Conservation (phyloP, 2,329 filamentous ascomycete genomes). For the Diaporthe aspalathi region DNA sequence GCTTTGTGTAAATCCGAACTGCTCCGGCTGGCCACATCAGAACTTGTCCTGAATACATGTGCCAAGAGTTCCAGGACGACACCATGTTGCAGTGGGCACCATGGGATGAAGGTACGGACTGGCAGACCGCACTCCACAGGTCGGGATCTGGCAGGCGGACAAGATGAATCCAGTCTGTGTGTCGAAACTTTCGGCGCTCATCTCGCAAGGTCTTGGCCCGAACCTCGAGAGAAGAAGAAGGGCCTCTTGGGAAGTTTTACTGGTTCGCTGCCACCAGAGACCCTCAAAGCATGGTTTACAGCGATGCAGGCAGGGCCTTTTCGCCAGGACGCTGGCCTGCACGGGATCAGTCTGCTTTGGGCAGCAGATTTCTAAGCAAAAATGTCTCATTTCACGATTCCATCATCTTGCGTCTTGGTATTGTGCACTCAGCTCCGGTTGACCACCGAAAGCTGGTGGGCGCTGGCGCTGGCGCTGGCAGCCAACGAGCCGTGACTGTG, state of each 20-base stretch:
- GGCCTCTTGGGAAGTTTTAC: background rate
- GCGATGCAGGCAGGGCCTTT: background rate
- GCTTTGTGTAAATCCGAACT: slow-evolving; percentile 1
- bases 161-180: slow-evolving; percentile 12
- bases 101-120: slow-evolving; percentile 26
- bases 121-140: slow-evolving; percentile 35
- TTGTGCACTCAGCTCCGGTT: background rate
- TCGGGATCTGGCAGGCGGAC: slow-evolving; percentile 15
- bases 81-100: slow-evolving; percentile 27
- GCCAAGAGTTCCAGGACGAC: slow-evolving; percentile 28
- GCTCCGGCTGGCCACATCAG: background rate
- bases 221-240: slow-evolving; percentile 8
- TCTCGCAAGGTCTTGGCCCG: slow-evolving; percentile 15
- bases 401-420: background rate
- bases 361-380: background rate
- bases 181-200: slow-evolving; percentile 22
- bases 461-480: background rate
- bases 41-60: slow-evolving; percentile 5
- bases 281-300: background rate
- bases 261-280: background rate
- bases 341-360: background rate
- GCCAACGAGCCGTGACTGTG: background rate
- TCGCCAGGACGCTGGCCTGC: background rate
- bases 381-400: background rate
- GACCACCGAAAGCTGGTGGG: background rate